Evolutionary conservation across 1,284 basidiomycete species (phyloP).

Genomic region (Ustanciosporium gigantosporum): DNA sequence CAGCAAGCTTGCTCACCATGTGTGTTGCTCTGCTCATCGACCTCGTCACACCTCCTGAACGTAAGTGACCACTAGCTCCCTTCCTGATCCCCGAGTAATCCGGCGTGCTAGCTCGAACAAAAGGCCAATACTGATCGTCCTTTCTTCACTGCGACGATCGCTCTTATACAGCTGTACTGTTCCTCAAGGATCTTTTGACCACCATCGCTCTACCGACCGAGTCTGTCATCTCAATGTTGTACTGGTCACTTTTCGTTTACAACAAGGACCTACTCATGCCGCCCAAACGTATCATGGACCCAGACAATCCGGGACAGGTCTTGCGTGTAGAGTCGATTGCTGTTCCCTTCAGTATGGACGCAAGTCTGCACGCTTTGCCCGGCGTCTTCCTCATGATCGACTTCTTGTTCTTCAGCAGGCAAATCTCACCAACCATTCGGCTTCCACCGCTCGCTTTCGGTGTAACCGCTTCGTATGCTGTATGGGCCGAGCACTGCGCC

Average conservation of each 20-base stretch:
- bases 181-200: conserved; percentile 20
- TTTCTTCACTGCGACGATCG: too few relatives aligned
- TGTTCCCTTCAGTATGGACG: conserved; percentile 37
- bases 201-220: conserved; percentile 34
- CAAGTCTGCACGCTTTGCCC: conserved; percentile 45
- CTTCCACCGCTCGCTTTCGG: conserved; percentile 1
- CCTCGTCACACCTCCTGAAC: conserved; percentile 9
- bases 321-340: conserved; percentile 24
- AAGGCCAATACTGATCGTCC: too few relatives aligned
- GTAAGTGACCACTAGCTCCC: too few relatives aligned
- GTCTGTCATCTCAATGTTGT: conserved; percentile 40
- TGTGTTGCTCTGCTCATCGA: conserved; percentile 13
- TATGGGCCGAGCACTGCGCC: conserved; percentile 43
- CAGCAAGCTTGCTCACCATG: conserved; percentile 7
- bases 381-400: conserved; percentile 42
- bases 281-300: conserved; percentile 28
- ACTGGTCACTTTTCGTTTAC: conserved; percentile 39
- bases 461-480: conserved; percentile 7
- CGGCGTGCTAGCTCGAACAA: too few relatives aligned
- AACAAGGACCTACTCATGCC: conserved; percentile 38
- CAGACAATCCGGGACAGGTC: conserved; percentile 39
- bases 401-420: conserved; percentile 23
- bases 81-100: too few relatives aligned
- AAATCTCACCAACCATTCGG: conserved; percentile 9
- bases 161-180: conserved; percentile 3